These are phyloP conservation scores for Cytospora paraplurivora DNA, from an alignment of 2,329 filamentous ascomycete species.

Conservation along the genomic window DNA sequence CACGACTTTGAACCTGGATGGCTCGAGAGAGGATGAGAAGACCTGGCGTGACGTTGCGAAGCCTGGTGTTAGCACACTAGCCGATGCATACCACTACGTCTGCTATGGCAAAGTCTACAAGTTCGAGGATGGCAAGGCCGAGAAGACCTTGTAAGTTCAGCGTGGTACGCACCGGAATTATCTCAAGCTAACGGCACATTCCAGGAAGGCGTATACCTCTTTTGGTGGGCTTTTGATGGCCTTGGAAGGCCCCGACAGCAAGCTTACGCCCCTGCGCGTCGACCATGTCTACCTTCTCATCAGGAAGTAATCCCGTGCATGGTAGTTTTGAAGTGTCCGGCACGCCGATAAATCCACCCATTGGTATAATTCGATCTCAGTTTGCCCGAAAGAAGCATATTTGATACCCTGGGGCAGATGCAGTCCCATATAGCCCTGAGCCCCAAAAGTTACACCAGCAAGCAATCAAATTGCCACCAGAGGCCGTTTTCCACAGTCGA, in stretches of 20 bases:
- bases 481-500: background rate
- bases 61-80: conserved; percentile 60
- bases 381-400: background rate
- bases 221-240: conserved; percentile 91
- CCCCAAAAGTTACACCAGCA: background rate
- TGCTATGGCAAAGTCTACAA: conserved; percentile 88
- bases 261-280: conserved; percentile 86
- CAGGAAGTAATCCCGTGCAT: conserved; percentile 69
- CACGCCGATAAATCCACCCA: background rate
- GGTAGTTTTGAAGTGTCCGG: background rate
- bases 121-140: conserved; percentile 78
- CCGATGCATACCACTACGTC: conserved; percentile 85
- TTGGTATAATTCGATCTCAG: conserved; percentile 17
- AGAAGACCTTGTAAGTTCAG: conserved; percentile 77
- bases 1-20: conserved; percentile 83
- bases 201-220: conserved; percentile 88
- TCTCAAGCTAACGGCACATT: conserved; percentile 8
- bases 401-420: background rate
- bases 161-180: background rate
- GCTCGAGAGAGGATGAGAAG: conserved; percentile 72
- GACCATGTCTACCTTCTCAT: conserved; percentile 92
- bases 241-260: conserved; percentile 92
- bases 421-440: background rate
- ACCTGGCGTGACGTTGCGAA: conserved; percentile 79
- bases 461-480: background rate